Evolutionary conservation across 2,329 filamentous ascomycete genomes (phyloP).

Genomic region (Neonectria neomacrospora): DNA sequence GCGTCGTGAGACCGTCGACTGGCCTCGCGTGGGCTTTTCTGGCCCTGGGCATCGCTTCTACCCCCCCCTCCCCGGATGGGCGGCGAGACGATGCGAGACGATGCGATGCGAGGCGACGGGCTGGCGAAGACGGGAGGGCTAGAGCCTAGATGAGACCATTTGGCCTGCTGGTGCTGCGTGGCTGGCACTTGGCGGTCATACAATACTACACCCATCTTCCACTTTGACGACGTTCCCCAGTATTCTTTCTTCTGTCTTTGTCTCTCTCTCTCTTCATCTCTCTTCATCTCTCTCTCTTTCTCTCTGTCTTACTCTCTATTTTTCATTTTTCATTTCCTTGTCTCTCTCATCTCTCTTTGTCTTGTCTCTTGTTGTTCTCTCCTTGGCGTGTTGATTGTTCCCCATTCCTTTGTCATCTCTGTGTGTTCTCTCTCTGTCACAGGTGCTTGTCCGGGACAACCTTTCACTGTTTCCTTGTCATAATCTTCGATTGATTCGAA

Average conservation of each 20-base stretch:
- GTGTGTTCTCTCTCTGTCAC: slow-evolving; percentile 21
- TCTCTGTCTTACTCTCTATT: slow-evolving; percentile 15
- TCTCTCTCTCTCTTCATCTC: slow-evolving; percentile 28
- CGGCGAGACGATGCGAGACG: slow-evolving; percentile 18
- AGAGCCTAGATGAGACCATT: slow-evolving; percentile 11
- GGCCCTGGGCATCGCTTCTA: neutral
- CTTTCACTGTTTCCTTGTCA: slow-evolving; percentile 31
- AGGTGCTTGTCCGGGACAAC: slow-evolving; percentile 21
- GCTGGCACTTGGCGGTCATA: slow-evolving; percentile 14
- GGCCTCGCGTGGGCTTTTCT: slow-evolving; percentile 16
- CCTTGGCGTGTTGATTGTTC: slow-evolving; percentile 14
- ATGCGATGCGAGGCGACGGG: slow-evolving; percentile 30
- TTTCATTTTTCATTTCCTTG: slow-evolving; percentile 28
- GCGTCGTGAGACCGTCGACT: slow-evolving; percentile 43
- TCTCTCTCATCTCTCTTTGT: slow-evolving; percentile 29
- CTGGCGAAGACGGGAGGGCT: neutral
- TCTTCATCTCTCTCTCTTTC: slow-evolving; percentile 9
- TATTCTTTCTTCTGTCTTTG: slow-evolving; percentile 20
- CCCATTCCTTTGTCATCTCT: slow-evolving; percentile 12
- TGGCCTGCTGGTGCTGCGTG: slow-evolving; percentile 7
- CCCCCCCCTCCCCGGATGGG: neutral
- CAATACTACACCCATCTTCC: slow-evolving; percentile 28
- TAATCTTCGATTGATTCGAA: slow-evolving; percentile 29
- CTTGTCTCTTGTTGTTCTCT: slow-evolving; percentile 30
- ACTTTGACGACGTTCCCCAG: slow-evolving; percentile 24